Evolutionary conservation across 2,329 filamentous ascomycete genomes (phyloP), one percentile per base, ranked within the genome.

Genomic region (Trichoderma sp.): DNA sequence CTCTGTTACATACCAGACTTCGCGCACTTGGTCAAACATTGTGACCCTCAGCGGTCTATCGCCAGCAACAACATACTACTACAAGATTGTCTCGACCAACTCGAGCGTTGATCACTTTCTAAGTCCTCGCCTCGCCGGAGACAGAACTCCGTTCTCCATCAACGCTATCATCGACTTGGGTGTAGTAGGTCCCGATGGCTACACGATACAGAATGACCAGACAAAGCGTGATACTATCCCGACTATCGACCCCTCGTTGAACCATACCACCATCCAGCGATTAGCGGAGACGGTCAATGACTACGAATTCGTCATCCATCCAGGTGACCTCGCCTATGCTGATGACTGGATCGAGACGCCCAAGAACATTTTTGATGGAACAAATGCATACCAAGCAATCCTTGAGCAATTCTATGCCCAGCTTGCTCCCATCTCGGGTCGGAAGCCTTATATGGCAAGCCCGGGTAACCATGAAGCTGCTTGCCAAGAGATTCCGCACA

Each of bases 401-500:
- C 73, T 85, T 0, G 83, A 87, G 69, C 77, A 81, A 59, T 86
- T 87, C 71, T 87, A 84, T 58, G 57, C 67, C 17, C 71, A 73
- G 63, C 67, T 73, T 1, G 68, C 69, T 2, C 68, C 84, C 4
- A 81, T 88, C 57, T 71, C 85, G 1, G 79, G 76, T 19, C 79
- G 80, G 54, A 86, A 86, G 72, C 75, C 79, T 0, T 88, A 87
- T 77, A 73, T 73, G 70, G 71, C 68, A 34, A 71, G 70, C 51
- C 72, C 72, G 0, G 85, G 85, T 0, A 88, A 88, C 72, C 85
- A 88, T 72, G 85, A 88, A 71, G 84, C 85, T 0, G 74, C 77
- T 50, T 87, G 85, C 71, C 71, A 77, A 65, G 80, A 83, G 70
- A 70, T 82, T 10, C 74, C 76, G 1, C 70, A 72, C 63, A 73